Base-by-base conservation (phyloP, 176 grass and related monocot genomes). In the Poa pratensis region DNA sequence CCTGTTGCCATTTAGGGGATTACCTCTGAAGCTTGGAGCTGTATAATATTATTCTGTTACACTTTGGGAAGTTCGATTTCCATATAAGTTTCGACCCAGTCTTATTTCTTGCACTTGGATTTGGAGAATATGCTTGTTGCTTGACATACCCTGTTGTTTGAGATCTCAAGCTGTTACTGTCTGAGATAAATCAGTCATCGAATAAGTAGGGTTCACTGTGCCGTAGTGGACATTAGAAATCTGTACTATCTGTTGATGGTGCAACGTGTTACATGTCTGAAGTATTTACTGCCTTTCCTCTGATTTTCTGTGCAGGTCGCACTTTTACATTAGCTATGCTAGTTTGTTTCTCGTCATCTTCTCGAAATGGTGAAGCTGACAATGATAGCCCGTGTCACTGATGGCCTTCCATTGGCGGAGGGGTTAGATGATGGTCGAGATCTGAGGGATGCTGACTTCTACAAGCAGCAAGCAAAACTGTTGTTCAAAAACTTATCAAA, bases 331-430 rank as follows among this genome's bases (percentile, higher is more conserved):
- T 50, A 51, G 39, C 58, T 80, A 60, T 79, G 49, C 75, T 75
- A 80, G 68, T 84, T 79, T 80, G 76, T 50, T 48, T 61, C 15
- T 49, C 45, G 73, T 65, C 67, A 10, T 50, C 65, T 60, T 39
- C 57, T 9, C 34, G 86, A 80, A 82, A 97, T 97, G 94, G 94
- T 97, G 80, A 97, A 97, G 83, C 85, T 97, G 63, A 97, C 94
- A 40, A 97, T 97, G 94, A 97, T 97, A 90, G 94, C 94, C 42
- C 94, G 91, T 68, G 86, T 94, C 22, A 97, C 91, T n/a, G 94
- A 97, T 34, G 91, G 91, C 42, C 91, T 97, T 74, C 94, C 94
- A 53, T 85, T 97, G 81, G 92, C 89, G 9, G 94, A 97, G 83
- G 94, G 94, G 48, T 82, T 97, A 65, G 91, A 94, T 77, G 94